Conservation (phyloP, 2,329 filamentous ascomycete species). For the Setomelanomma holmii region DNA sequence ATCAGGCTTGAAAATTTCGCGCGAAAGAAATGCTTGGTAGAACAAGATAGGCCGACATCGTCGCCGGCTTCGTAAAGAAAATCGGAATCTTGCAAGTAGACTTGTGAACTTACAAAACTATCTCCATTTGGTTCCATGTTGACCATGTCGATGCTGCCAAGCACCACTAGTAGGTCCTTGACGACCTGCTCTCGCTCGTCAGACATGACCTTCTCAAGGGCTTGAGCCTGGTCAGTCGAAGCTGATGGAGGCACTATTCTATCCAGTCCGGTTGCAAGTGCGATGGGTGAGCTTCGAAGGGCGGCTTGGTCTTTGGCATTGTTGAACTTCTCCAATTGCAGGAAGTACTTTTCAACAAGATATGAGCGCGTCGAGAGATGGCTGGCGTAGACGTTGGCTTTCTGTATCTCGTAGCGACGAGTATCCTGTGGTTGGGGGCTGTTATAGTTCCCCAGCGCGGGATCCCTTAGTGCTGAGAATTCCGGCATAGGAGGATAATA, state of each 20-base stretch:
- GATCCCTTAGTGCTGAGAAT: conserved; percentile 39
- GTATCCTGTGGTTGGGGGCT: conserved; percentile 44
- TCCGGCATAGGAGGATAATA: conserved; percentile 49
- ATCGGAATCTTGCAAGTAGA: conserved; percentile 20
- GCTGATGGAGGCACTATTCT: conserved; percentile 27
- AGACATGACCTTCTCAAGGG: conserved; percentile 69
- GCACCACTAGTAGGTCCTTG: conserved; percentile 75
- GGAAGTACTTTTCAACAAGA: conserved; percentile 85
- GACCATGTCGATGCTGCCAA: conserved; percentile 80
- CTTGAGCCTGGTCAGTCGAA: conserved; percentile 40
- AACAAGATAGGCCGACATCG: conserved; percentile 9
- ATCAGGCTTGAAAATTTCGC: conserved; percentile 14
- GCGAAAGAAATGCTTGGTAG: conserved; percentile 14
- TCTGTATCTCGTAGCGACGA: conserved; percentile 79
- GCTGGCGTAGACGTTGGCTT: conserved; percentile 86
- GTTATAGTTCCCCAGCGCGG: conserved; percentile 28
- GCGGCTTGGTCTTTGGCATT: conserved; percentile 54
- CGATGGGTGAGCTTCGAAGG: conserved; percentile 38
- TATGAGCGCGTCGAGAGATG: conserved; percentile 83
- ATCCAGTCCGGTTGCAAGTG: conserved; percentile 38
- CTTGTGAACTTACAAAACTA: conserved; percentile 62
- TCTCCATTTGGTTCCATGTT: conserved; percentile 79
- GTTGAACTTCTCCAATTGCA: conserved; percentile 70
- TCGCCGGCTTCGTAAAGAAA: conserved; percentile 13
- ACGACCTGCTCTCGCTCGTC: conserved; percentile 83